Conservation (phyloP, 495 filamentous ascomycete species). For the Neurospora sp. region DNA sequence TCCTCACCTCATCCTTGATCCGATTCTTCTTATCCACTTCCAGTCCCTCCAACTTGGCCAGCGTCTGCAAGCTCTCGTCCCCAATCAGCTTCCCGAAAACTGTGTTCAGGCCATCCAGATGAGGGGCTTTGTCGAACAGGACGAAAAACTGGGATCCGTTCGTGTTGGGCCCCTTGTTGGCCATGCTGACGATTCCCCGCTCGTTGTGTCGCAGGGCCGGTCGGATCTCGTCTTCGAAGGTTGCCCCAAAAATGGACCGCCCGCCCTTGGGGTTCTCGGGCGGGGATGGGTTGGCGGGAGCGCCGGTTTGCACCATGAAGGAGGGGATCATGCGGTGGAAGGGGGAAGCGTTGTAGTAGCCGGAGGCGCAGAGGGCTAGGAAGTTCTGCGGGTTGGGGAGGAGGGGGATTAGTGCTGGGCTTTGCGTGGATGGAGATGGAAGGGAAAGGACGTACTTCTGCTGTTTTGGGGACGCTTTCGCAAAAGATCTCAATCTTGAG, state of each 20-base stretch:
- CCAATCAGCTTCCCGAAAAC: slow-evolving; percentile 77
- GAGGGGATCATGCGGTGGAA: slow-evolving; percentile 83
- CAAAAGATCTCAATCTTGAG: slow-evolving; percentile 96
- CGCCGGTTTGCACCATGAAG: slow-evolving; percentile 91
- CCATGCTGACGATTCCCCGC: slow-evolving; percentile 84
- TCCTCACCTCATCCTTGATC: slow-evolving; percentile 58
- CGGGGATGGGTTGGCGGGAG: slow-evolving; percentile 51
- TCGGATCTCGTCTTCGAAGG: slow-evolving; percentile 88
- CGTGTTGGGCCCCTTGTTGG: slow-evolving; percentile 75
- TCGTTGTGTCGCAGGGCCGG: slow-evolving; percentile 76
- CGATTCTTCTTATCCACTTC: slow-evolving; percentile 86
- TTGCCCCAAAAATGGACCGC: slow-evolving; percentile 71
- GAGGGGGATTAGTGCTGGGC: neutral
- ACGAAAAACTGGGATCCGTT: slow-evolving; percentile 97
- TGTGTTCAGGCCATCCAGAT: slow-evolving; percentile 90
- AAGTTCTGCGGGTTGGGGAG: slow-evolving; percentile 67
- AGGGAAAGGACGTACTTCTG: slow-evolving; percentile 58
- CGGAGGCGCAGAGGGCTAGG: slow-evolving; percentile 84
- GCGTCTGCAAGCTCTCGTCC: slow-evolving; percentile 50
- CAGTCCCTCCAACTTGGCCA: slow-evolving; percentile 69
- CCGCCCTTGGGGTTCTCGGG: slow-evolving; percentile 63
- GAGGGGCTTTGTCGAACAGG: slow-evolving; percentile 71
- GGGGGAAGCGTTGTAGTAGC: slow-evolving; percentile 77
- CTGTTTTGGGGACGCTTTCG: slow-evolving; percentile 84
- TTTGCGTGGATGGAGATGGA: slow-evolving; percentile 28